Percentiles rank a stretch among this genome's conserved stretches.
Evolutionary conservation across 2,329 filamentous ascomycete species (phyloP).

Genomic region (Beauveria medogensis): DNA sequence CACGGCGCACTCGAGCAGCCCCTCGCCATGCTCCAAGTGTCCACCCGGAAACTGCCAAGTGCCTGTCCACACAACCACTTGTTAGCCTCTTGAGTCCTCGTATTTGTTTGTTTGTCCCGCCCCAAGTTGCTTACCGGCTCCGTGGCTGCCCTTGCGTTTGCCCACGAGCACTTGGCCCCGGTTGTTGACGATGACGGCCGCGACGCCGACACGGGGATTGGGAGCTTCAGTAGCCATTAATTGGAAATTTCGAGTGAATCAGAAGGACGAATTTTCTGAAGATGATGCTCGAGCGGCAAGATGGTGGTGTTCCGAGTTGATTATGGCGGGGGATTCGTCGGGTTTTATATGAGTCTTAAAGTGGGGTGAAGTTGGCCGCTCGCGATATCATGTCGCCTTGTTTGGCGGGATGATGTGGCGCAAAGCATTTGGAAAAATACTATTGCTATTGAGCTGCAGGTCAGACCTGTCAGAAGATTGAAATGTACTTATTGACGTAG

Average conservation of each 20-base stretch:
- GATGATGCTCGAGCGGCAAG: not conserved
- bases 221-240: not conserved
- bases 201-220: slow-evolving; percentile 35
- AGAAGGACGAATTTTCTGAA: not conserved
- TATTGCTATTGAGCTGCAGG: too few species aligned
- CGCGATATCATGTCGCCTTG: not conserved
- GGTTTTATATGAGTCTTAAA: not conserved
- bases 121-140: slow-evolving; percentile 31
- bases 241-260: not conserved
- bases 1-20: slow-evolving; percentile 51
- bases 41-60: slow-evolving; percentile 65
- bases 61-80: slow-evolving; percentile 26
- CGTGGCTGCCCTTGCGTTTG: slow-evolving; percentile 40
- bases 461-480: too few species aligned
- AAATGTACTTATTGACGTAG: not conserved
- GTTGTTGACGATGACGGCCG: slow-evolving; percentile 35
- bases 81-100: not conserved
- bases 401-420: not conserved
- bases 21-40: slow-evolving; percentile 64
- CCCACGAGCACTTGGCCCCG: slow-evolving; percentile 40
- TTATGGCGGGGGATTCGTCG: not conserved
- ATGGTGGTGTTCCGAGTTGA: not conserved
- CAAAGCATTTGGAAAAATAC: not conserved
- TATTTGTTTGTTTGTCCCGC: not conserved
- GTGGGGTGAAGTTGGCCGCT: not conserved